A percentile compares a stretch with the other conserved stretches of the same genome.
phyloP scores from a whole-genome alignment of 805 yeast genomes.

The Priceomyces carsonii region DNA sequence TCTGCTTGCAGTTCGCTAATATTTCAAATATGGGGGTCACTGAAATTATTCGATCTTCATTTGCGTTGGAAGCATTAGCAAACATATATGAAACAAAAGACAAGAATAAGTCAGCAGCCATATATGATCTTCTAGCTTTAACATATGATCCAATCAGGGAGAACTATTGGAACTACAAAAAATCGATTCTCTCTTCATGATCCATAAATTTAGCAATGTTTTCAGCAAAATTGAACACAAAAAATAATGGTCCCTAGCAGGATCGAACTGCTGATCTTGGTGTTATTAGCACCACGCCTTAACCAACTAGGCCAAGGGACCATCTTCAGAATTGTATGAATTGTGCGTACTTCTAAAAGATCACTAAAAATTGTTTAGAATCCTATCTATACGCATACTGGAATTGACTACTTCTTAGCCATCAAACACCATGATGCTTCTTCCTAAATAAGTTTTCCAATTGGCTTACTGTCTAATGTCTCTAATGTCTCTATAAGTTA shows the following conservation, averaged over 20 bases:
- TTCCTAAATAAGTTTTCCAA: too few relatives aligned
- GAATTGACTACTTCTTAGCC: too few relatives aligned
- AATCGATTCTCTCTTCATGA: conserved; percentile 5
- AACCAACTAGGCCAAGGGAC: conserved; percentile 58
- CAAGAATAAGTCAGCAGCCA: conserved; percentile 34
- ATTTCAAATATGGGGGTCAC: conserved; percentile 15
- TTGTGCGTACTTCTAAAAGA: too few relatives aligned
- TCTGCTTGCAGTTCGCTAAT: conserved; percentile 46
- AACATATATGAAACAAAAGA: conserved; percentile 41
- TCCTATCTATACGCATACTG: too few relatives aligned
- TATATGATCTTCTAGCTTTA: conserved; percentile 52
- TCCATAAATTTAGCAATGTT: neutral
- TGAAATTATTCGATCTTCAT: conserved; percentile 44
- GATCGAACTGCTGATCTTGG: conserved; percentile 80
- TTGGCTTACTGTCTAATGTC: too few relatives aligned
- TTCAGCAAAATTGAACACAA: neutral
- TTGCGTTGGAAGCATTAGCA: conserved; percentile 66
- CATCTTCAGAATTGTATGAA: too few relatives aligned
- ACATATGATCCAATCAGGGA: conserved; percentile 63
- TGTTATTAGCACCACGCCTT: conserved; percentile 55
- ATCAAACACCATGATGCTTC: too few relatives aligned
- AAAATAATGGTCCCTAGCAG: conserved; percentile 67
- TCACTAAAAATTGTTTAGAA: too few relatives aligned
- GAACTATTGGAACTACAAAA: conserved; percentile 61
- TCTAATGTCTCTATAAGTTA: too few relatives aligned